Evolutionary conservation across 805 yeast species (phyloP), one percentile per base, ranked within the genome.

Genomic region (Saccharomycopsis lassenensis): DNA sequence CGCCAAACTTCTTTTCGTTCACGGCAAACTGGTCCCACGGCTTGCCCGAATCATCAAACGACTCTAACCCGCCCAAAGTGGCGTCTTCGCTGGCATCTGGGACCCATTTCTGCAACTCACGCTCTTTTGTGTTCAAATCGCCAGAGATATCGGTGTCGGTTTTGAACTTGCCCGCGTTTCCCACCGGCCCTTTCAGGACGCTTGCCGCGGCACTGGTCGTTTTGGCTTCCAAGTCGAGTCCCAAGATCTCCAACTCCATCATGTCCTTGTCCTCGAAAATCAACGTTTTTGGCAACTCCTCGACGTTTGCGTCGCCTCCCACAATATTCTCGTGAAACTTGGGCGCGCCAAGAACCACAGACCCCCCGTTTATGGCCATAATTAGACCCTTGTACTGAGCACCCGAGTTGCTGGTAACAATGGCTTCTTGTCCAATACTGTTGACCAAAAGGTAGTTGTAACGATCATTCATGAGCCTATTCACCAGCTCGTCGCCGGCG

Each of bases 1-100:
- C 78, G 25, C 96, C 96, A 56, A 91, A 91, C 58, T 82, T 79
- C 40, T 74, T 69, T 54, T 83, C 80, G 57, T 91, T 91, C n/a
- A 74, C 89, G 36, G 82, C 80, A 58, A 91, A 91, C 61, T 91
- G 98, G 59, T 91, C 95, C 97, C 97, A 91, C 7, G 23, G 21
- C 31, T 19, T 22, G 29, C 51, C 30, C 19, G 43, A 36, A 14
- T 52, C 51, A 10, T 54, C 50, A 10, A 62, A 28, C 16, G 37
- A 66, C 35, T 64, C 69, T 19, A 65, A 48, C 7, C 56, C 49
- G 36, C 48, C 51, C 7, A 38, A 36, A 39, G 16, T 37, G 15
- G 34, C 20, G 4, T 33, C 48, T n/a, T 52, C 52, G 8, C 48
- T 52, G 14, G 52, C 71, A 35, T 80, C 93, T 4, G 94, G 94